Conservation (phyloP, 1,139 yeast genomes). For the Suhomyces wounanorum region DNA sequence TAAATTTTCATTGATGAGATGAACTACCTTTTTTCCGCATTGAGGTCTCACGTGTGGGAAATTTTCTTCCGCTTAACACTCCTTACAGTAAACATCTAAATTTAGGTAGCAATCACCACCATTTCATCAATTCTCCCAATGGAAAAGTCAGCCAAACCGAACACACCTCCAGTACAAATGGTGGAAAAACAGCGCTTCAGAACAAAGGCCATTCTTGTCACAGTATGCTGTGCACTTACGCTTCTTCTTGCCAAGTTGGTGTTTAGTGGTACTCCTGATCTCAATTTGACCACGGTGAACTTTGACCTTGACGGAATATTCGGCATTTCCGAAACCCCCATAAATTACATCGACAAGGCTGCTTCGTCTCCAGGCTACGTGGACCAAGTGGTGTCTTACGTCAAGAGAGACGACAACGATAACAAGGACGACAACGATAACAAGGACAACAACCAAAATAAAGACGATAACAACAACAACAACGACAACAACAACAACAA, state of each 20-base stretch:
- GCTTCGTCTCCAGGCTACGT: background rate
- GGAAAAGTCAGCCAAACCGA: conserved; percentile 2
- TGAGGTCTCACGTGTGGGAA: background rate
- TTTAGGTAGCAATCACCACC: conserved; percentile 3
- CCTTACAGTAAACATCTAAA: conserved; percentile 3
- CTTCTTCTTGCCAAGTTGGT: conserved; percentile 3
- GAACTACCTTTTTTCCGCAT: background rate
- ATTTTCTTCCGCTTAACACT: background rate
- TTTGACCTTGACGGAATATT: background rate
- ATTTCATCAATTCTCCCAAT: no score
- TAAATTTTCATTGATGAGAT: conserved; percentile 11
- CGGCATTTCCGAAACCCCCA: background rate
- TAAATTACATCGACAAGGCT: background rate
- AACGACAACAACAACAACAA: conserved; percentile 5
- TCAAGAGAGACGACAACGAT: conserved; percentile 7
- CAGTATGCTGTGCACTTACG: conserved; percentile 2
- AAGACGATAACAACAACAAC: conserved; percentile 9
- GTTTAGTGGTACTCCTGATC: background rate
- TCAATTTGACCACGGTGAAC: background rate
- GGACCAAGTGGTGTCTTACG: conserved; percentile 3
- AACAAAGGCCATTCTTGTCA: conserved; percentile 7
- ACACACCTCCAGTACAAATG: conserved; percentile 2
- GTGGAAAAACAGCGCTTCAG: conserved; percentile 10
- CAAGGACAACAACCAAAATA: conserved; percentile 2
- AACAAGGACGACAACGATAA: conserved; percentile 1